Conservation (phyloP, 2,329 filamentous ascomycete genomes). For the Penicillium italicum region DNA sequence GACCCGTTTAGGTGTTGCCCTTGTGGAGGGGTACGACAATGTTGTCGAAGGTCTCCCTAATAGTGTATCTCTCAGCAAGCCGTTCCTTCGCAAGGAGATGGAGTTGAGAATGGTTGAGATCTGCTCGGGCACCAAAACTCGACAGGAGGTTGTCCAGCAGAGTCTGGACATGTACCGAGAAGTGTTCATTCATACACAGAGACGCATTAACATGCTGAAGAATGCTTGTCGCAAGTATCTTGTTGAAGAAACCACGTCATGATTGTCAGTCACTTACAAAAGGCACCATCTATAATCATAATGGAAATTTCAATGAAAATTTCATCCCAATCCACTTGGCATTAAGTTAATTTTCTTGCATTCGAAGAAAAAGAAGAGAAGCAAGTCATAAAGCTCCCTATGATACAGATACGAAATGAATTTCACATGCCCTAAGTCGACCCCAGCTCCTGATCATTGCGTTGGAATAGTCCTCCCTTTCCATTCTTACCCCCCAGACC, state of each 20-base stretch:
- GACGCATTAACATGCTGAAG: constrained; percentile 65
- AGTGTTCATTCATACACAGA: constrained; percentile 77
- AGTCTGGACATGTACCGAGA: constrained; percentile 82
- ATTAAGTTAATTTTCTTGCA: neutral
- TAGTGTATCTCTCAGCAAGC: constrained; percentile 75
- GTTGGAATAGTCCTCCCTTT: neutral
- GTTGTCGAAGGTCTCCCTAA: constrained; percentile 76
- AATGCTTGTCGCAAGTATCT: constrained; percentile 58
- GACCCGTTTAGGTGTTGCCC: constrained; percentile 81
- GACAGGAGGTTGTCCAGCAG: constrained; percentile 71
- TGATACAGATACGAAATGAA: neutral
- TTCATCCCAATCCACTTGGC: neutral
- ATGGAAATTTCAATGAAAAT: neutral
- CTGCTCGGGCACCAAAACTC: constrained; percentile 77
- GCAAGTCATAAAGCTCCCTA: too few species aligned
- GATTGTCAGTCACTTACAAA: neutral
- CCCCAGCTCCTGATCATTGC: neutral
- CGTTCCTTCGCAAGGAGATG: constrained; percentile 96
- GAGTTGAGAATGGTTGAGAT: constrained; percentile 96
- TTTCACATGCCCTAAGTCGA: neutral
- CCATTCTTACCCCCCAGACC: neutral
- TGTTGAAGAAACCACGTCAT: constrained; percentile 35
- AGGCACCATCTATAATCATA: neutral
- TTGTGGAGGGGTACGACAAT: constrained; percentile 91
- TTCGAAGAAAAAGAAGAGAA: neutral